Evolutionary conservation across 2,329 filamentous ascomycete species (phyloP).

Genomic region (Xylogone sp.): DNA sequence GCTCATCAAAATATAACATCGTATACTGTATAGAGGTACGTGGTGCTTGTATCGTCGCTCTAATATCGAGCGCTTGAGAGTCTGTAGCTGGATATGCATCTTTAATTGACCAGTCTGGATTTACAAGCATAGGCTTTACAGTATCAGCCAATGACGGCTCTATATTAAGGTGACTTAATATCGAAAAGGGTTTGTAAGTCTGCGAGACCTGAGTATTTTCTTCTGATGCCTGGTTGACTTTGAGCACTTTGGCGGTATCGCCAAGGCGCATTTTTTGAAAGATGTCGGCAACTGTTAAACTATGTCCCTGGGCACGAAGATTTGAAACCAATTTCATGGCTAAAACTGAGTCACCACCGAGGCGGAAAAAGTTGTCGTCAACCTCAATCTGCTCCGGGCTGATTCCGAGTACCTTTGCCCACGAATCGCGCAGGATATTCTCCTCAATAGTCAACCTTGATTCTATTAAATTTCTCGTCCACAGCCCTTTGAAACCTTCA

Average conservation of each 20-base stretch:
- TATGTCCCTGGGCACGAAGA: conserved; percentile 20
- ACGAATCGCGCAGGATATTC: conserved; percentile 28
- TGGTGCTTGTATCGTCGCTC: conserved; percentile 31
- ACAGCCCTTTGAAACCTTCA: conserved; percentile 25
- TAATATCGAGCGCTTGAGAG: conserved; percentile 36
- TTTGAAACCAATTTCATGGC: conserved; percentile 43
- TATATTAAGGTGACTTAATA: conserved; percentile 27
- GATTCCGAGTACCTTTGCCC: conserved; percentile 27
- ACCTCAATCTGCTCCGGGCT: conserved; percentile 22
- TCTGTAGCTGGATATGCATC: conserved; percentile 36
- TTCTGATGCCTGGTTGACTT: conserved; percentile 22
- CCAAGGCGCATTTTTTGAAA: conserved; percentile 31
- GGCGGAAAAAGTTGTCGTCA: conserved; percentile 35
- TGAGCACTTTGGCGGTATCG: conserved; percentile 25
- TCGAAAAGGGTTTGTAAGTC: conserved; percentile 32
- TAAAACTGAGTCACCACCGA: conserved; percentile 33
- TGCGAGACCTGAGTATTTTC: conserved; percentile 16
- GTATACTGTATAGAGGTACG: conserved; percentile 36
- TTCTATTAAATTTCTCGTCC: conserved; percentile 27
- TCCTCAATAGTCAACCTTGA: conserved; percentile 31
- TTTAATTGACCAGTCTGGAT: conserved; percentile 32
- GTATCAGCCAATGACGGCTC: conserved; percentile 30
- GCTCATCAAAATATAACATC: conserved; percentile 27
- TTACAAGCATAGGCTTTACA: conserved; percentile 32
- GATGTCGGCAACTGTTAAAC: conserved; percentile 38